phyloP scores from a whole-genome alignment of 805 yeast species.

The Starmerella ratchasimensis region DNA sequence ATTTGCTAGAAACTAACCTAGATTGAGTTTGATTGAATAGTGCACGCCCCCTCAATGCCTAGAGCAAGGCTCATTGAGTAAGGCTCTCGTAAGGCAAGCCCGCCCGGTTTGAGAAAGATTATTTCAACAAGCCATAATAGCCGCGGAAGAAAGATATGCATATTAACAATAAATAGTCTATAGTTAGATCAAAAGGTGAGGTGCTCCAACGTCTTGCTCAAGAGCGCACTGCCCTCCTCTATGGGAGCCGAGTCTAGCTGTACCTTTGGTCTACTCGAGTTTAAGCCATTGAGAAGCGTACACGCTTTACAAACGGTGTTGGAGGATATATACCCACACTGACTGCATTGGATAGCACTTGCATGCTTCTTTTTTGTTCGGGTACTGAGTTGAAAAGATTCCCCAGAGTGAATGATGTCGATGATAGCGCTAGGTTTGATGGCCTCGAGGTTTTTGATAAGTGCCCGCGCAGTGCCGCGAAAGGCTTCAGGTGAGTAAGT shows the following conservation, averaged over 20 bases:
- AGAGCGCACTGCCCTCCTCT: slow-evolving; percentile 31
- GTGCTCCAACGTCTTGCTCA: slow-evolving; percentile 14
- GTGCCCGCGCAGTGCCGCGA: slow-evolving; percentile 89
- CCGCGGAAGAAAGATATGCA: not conserved
- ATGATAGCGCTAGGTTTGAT: slow-evolving; percentile 85
- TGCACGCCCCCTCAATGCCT: not conserved
- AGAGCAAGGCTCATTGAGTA: not conserved
- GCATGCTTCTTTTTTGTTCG: slow-evolving; percentile 17
- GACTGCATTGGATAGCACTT: slow-evolving; percentile 43
- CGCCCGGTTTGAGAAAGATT: not conserved
- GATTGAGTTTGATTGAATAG: not conserved
- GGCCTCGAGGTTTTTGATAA: slow-evolving; percentile 79
- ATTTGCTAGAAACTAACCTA: not conserved
- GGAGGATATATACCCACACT: slow-evolving; percentile 84
- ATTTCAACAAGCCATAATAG: not conserved
- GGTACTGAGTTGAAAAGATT: slow-evolving; percentile 25
- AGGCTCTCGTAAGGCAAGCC: not conserved
- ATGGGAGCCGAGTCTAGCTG: slow-evolving; percentile 50
- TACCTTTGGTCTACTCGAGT: slow-evolving; percentile 56
- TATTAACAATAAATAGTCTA: not conserved
- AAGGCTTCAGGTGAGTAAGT: slow-evolving; percentile 98
- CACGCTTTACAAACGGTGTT: slow-evolving; percentile 90
- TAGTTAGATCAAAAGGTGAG: slow-evolving; percentile 38
- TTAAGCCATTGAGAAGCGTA: slow-evolving; percentile 69
- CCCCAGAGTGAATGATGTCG: slow-evolving; percentile 91